These are phyloP conservation scores for Cercospora sp. DNA, from an alignment of 2,329 filamentous ascomycete species.

Conservation along the genomic window DNA sequence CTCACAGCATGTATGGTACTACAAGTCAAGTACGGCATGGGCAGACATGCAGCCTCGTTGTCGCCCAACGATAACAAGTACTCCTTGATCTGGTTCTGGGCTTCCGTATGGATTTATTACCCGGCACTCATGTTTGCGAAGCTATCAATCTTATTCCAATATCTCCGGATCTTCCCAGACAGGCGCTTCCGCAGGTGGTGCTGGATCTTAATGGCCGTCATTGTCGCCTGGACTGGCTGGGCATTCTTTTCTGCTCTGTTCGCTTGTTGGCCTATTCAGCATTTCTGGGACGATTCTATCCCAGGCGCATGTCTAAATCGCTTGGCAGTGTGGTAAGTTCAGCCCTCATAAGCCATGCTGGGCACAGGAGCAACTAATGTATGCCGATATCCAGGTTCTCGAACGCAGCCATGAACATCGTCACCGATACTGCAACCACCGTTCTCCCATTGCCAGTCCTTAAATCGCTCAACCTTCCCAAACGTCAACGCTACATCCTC, in stretches of 20 bases:
- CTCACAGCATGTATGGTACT: slow-evolving; percentile 27
- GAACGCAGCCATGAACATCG: slow-evolving; percentile 39
- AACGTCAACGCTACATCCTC: slow-evolving; percentile 34
- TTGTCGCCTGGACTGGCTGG: slow-evolving; percentile 33
- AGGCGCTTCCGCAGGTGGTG: slow-evolving; percentile 31
- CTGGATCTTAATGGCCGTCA: slow-evolving; percentile 32
- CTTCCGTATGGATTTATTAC: slow-evolving; percentile 32
- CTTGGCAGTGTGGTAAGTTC: slow-evolving; percentile 35
- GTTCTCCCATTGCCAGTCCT: slow-evolving; percentile 39
- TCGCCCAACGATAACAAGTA: slow-evolving; percentile 21
- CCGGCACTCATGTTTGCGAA: slow-evolving; percentile 35
- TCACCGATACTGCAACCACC: slow-evolving; percentile 38
- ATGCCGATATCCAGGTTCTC: slow-evolving; percentile 24
- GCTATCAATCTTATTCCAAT: slow-evolving; percentile 40
- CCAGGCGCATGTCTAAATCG: slow-evolving; percentile 31
- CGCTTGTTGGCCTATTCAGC: slow-evolving; percentile 35
- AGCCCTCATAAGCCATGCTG: background rate
- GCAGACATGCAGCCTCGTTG: slow-evolving; percentile 27
- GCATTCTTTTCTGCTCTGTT: slow-evolving; percentile 37
- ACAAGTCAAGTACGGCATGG: slow-evolving; percentile 36
- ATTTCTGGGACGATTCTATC: slow-evolving; percentile 34
- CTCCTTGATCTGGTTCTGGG: slow-evolving; percentile 32
- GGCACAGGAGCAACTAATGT: background rate
- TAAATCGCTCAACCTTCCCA: slow-evolving; percentile 33
- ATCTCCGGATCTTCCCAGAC: slow-evolving; percentile 38